Percentiles rank a stretch among this genome's conserved stretches.
These are phyloP conservation scores for Xylaria digitata DNA, from an alignment of 2,329 filamentous ascomycete species.

Conservation along the genomic window DNA sequence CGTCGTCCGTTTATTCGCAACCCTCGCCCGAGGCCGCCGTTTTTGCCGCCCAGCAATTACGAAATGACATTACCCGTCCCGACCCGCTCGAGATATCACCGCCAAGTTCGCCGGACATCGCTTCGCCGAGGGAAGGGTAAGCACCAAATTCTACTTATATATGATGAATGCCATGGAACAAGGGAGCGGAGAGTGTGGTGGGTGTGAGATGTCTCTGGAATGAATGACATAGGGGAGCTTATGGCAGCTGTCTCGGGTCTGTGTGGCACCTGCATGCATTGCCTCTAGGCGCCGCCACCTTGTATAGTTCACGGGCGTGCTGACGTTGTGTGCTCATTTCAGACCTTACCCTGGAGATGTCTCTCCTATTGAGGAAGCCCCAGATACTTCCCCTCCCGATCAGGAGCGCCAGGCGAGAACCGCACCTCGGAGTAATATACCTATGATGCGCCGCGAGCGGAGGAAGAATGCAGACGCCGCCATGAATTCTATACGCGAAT, in stretches of 20 bases:
- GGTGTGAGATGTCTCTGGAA: not conserved
- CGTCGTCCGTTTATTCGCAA: slow-evolving; percentile 72
- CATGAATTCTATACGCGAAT: slow-evolving; percentile 53
- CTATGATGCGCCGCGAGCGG: slow-evolving; percentile 64
- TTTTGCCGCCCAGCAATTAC: slow-evolving; percentile 49
- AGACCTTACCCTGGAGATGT: slow-evolving; percentile 55
- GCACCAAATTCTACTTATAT: slow-evolving; percentile 43
- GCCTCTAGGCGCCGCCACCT: not conserved
- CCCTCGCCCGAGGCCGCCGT: slow-evolving; percentile 57
- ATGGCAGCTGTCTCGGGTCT: slow-evolving; percentile 5
- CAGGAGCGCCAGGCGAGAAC: slow-evolving; percentile 42
- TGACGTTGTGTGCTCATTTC: slow-evolving; percentile 44
- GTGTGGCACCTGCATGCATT: slow-evolving; percentile 12
- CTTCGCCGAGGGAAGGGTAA: slow-evolving; percentile 55
- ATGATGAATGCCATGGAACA: slow-evolving; percentile 2
- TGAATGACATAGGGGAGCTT: not conserved
- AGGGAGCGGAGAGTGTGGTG: not conserved
- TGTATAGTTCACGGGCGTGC: slow-evolving; percentile 25
- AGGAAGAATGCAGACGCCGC: slow-evolving; percentile 58
- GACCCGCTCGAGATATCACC: slow-evolving; percentile 61
- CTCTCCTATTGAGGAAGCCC: slow-evolving; percentile 64
- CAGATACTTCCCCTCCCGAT: slow-evolving; percentile 51
- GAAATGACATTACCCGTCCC: slow-evolving; percentile 40
- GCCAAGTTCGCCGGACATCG: slow-evolving; percentile 66
- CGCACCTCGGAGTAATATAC: slow-evolving; percentile 58